These are phyloP conservation scores for Sordaria brevicollis DNA, from an alignment of 495 filamentous ascomycete species.

Conservation along the genomic window DNA sequence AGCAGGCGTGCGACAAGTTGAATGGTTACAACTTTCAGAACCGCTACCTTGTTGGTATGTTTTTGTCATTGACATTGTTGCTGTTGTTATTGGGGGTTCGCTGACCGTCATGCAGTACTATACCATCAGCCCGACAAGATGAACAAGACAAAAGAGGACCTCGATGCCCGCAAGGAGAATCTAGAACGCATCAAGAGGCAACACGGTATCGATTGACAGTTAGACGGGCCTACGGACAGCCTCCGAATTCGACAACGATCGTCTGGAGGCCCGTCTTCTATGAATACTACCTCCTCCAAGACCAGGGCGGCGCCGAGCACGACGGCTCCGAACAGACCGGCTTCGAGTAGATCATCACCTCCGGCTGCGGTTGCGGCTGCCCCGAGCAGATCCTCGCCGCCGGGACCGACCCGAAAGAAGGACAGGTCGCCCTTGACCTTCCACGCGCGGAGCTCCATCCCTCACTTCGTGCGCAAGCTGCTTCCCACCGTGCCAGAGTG, in stretches of 20 bases:
- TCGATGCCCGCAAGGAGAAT: constrained; percentile 88
- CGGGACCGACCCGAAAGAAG: constrained; percentile 20
- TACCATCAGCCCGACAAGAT: constrained; percentile 99
- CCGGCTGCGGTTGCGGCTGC: constrained; percentile 12
- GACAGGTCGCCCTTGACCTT: constrained; percentile 22
- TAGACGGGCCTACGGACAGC: constrained; percentile 49
- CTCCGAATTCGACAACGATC: constrained; percentile 29
- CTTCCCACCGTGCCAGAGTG: constrained; percentile 29
- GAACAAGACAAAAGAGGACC: constrained; percentile 81
- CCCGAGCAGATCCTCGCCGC: constrained; percentile 14
- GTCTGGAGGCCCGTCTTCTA: constrained; percentile 46
- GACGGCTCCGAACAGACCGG: constrained; percentile 10
- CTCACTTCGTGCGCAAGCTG: constrained; percentile 36
- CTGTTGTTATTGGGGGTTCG: background rate
- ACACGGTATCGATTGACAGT: constrained; percentile 94
- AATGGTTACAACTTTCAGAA: constrained; percentile 99
- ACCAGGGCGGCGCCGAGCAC: constrained; percentile 19
- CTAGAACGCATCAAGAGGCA: constrained; percentile 96
- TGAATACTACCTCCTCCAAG: constrained; percentile 27
- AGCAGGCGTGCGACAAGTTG: constrained; percentile 96
- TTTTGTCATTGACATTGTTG: background rate
- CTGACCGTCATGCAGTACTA: constrained; percentile 51
- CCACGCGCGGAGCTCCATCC: constrained; percentile 28
- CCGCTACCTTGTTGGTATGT: constrained; percentile 95
- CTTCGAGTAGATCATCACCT: constrained; percentile 12